A percentile compares a stretch with the other conserved stretches of the same genome.
Conservation (phyloP, 495 filamentous ascomycete species). For the Elaphomyces granulatus region DNA sequence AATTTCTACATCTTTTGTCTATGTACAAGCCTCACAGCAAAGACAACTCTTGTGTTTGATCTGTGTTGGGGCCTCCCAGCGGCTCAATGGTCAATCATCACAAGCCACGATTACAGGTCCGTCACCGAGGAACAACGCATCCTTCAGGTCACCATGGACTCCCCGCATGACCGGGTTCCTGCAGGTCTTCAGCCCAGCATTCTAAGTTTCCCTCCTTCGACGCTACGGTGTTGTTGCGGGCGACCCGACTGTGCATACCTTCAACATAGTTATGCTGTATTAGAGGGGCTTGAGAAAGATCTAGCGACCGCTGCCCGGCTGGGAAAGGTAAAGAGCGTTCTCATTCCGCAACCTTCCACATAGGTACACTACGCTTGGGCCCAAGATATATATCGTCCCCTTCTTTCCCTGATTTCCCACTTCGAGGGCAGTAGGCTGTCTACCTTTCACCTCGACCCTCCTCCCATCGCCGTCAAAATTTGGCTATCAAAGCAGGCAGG, state of each 20-base stretch:
- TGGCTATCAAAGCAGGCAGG: neutral
- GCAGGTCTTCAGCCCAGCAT: constrained; percentile 20
- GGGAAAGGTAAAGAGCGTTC: constrained; percentile 87
- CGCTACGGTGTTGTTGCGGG: constrained; percentile 68
- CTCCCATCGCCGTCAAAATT: too few species aligned
- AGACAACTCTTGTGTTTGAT: too few species aligned
- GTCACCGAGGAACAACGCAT: constrained; percentile 5
- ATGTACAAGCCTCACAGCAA: too few species aligned
- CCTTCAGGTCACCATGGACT: constrained; percentile 21
- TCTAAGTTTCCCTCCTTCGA: constrained; percentile 22
- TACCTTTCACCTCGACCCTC: too few species aligned
- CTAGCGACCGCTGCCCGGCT: constrained; percentile 70
- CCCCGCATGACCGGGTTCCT: constrained; percentile 17
- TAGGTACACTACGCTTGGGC: too few species aligned
- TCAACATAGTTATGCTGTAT: constrained; percentile 59
- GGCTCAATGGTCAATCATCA: neutral
- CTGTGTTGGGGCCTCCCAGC: too few species aligned
- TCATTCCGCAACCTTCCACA: too few species aligned
- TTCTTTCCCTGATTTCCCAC: neutral
- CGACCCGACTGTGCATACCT: constrained; percentile 64
- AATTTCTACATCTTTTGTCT: too few species aligned
- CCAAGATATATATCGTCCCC: too few species aligned
- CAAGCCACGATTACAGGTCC: neutral
- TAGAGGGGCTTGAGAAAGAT: constrained; percentile 73
- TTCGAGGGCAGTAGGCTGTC: neutral